phyloP scores from a whole-genome alignment of 2,329 filamentous ascomycete genomes.

The Fusarium zealandicum region DNA sequence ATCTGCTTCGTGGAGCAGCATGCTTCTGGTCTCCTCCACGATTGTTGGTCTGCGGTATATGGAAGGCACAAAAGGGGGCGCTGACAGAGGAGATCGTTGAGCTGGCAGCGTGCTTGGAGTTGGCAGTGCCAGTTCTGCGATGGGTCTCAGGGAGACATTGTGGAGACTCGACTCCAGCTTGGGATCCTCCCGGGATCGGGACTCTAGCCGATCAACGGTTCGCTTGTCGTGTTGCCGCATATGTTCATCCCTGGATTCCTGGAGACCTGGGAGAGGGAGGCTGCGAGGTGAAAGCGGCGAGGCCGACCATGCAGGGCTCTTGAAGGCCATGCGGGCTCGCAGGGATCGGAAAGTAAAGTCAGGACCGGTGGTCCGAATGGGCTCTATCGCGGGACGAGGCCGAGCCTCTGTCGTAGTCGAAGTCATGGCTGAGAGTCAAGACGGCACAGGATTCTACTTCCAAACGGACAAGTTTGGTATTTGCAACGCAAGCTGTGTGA shows the following conservation, averaged over 20 bases:
- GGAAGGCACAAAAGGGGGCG: slow-evolving; percentile 22
- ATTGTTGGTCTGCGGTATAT: slow-evolving; percentile 21
- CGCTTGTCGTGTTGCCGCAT: slow-evolving; percentile 31
- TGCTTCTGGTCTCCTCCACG: slow-evolving; percentile 31
- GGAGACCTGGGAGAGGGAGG: slow-evolving; percentile 25
- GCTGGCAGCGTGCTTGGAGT: slow-evolving; percentile 14
- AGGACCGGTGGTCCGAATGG: slow-evolving; percentile 34
- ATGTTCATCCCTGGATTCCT: slow-evolving; percentile 26
- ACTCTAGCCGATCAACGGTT: slow-evolving; percentile 21
- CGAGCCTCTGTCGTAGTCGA: slow-evolving; percentile 23
- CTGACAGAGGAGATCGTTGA: slow-evolving; percentile 31
- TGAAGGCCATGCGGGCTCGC: slow-evolving; percentile 22
- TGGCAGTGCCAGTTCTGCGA: slow-evolving; percentile 18
- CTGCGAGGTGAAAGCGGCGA: slow-evolving; percentile 34
- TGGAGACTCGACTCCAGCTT: slow-evolving; percentile 14
- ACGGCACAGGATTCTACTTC: not conserved
- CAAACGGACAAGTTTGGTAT: not conserved
- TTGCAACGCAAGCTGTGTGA: not conserved
- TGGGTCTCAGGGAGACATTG: slow-evolving; percentile 26
- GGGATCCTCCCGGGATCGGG: slow-evolving; percentile 9
- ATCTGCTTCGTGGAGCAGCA: slow-evolving; percentile 21
- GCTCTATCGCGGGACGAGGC: slow-evolving; percentile 33
- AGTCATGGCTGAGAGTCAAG: slow-evolving; percentile 21
- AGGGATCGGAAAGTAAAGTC: slow-evolving; percentile 19
- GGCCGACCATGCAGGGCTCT: slow-evolving; percentile 34